Evolutionary conservation across 805 yeast genomes (phyloP).

Genomic region (Yarrowia sp.): DNA sequence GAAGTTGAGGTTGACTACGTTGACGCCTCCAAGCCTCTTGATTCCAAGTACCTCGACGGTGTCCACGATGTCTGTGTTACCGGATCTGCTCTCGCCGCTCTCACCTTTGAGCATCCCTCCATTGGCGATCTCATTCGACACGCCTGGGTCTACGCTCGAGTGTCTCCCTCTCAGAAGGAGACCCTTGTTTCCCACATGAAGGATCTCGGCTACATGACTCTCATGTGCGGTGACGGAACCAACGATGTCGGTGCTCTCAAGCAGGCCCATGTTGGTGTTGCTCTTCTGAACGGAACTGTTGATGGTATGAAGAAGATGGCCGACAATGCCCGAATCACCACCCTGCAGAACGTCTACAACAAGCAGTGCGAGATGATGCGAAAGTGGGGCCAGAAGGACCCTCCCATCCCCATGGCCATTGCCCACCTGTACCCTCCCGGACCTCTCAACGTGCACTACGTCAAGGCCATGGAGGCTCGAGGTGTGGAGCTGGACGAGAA

Average conservation of each 20-base stretch:
- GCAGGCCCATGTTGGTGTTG: slow-evolving; percentile 98
- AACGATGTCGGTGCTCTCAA: slow-evolving; percentile 99
- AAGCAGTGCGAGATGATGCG: slow-evolving; percentile 82
- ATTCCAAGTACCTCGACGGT: slow-evolving; percentile 51
- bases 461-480: slow-evolving; percentile 81
- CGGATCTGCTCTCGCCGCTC: slow-evolving; percentile 78
- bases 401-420: slow-evolving; percentile 79
- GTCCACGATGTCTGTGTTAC: slow-evolving; percentile 88
- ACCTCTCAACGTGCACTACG: slow-evolving; percentile 83
- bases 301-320: slow-evolving; percentile 89
- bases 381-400: slow-evolving; percentile 73
- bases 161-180: slow-evolving; percentile 95
- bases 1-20: slow-evolving; percentile 76
- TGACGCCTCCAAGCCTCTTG: slow-evolving; percentile 64
- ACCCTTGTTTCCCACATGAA: slow-evolving; percentile 83
- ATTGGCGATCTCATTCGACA: slow-evolving; percentile 77
- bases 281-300: slow-evolving; percentile 95
- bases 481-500: slow-evolving; percentile 79
- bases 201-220: slow-evolving; percentile 86
- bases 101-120: slow-evolving; percentile 70
- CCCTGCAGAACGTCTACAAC: slow-evolving; percentile 70
- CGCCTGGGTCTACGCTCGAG: slow-evolving; percentile 98
- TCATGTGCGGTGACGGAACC: slow-evolving; percentile 99
- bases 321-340: slow-evolving; percentile 75
- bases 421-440: slow-evolving; percentile 98